Evolutionary conservation across 306 rosid species (phyloP).

Genomic region (Prinsepia uniflora): DNA sequence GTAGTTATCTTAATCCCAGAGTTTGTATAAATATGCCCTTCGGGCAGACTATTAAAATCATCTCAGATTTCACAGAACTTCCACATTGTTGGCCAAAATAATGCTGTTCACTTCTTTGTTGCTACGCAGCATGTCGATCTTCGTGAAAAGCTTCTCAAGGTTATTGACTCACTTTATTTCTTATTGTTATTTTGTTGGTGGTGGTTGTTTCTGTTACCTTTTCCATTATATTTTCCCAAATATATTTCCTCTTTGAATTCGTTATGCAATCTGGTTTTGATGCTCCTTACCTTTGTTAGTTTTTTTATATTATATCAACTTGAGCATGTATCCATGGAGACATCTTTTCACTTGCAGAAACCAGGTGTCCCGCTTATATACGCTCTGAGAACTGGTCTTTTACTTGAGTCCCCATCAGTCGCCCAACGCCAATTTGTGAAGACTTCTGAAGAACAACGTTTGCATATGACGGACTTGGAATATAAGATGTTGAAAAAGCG

Average conservation of each 20-base stretch:
- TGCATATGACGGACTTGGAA: slow-evolving; percentile 55
- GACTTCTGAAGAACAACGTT: slow-evolving; percentile 51
- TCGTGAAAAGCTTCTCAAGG: slow-evolving; percentile 60
- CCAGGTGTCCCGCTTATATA: slow-evolving; percentile 77
- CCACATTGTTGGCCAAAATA: slow-evolving; percentile 49
- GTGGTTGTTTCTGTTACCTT: no score
- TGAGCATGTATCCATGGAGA: no score
- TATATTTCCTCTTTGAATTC: neutral
- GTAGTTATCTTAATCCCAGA: no score
- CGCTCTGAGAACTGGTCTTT: slow-evolving; percentile 65
- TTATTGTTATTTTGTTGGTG: neutral
- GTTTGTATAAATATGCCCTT: no score
- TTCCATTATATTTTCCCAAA: no score
- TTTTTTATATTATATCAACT: no score
- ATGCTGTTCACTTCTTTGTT: slow-evolving; percentile 75
- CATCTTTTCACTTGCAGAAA: slow-evolving; percentile 37
- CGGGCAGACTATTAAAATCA: no score
- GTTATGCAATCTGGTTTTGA: no score
- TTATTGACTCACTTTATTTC: slow-evolving; percentile 4
- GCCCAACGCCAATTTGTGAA: slow-evolving; percentile 56
- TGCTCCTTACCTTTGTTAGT: no score
- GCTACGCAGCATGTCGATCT: slow-evolving; percentile 67
- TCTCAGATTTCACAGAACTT: no score
- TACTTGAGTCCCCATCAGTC: slow-evolving; percentile 61
- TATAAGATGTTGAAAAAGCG: slow-evolving; percentile 32